Evolutionary conservation across 108 stramenopile species (phyloP), one percentile per base, ranked within the genome.

Genomic region (Fragilaria crotonensis): DNA sequence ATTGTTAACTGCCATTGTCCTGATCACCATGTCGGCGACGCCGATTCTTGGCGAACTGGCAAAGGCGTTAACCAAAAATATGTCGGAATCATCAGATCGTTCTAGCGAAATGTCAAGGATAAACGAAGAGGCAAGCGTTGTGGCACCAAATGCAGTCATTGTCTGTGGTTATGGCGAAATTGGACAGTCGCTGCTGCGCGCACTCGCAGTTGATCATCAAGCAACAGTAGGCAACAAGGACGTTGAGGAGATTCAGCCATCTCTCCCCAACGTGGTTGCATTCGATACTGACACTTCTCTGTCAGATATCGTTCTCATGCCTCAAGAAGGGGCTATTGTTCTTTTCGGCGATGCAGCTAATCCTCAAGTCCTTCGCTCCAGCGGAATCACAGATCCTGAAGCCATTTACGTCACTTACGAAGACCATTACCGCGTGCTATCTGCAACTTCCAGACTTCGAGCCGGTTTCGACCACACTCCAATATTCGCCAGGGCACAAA

Each of bases 1-100:
- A 23, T 52, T 88, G 0, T 49, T 88, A 36, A 78, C 81, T 30
- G 78, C 83, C 14, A 77, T 78, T 28, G 77, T 88, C 20, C 48
- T 88, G 23, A 74, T 88, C 19, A 79, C 87, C 33, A 88, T 88
- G 87, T 72, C 74, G n/a, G 41, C 84, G 17, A 84, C 87, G 5
- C 87, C 87, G 2, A 36, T 83, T 27, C 77, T 89, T 52, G 83
- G 79, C 9, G 67, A 80, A 11, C 29, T 83, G 7, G 85, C 85
- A 17, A 68, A 54, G 19, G 30, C 51, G 33, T 68, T 79, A 20
- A 44, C 26, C 41, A 79, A 36, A 36, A 1, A 22, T 25, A 2
- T 4, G 27, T 59, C 64, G 45, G 60, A 63, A 47, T 59, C 56
- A 54, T 9, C 20, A 33, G 9, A 64, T 48, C 25, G 61, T 54